Evolutionary conservation across 1,284 basidiomycete species (phyloP).

Genomic region (Schizopora paradoxa): DNA sequence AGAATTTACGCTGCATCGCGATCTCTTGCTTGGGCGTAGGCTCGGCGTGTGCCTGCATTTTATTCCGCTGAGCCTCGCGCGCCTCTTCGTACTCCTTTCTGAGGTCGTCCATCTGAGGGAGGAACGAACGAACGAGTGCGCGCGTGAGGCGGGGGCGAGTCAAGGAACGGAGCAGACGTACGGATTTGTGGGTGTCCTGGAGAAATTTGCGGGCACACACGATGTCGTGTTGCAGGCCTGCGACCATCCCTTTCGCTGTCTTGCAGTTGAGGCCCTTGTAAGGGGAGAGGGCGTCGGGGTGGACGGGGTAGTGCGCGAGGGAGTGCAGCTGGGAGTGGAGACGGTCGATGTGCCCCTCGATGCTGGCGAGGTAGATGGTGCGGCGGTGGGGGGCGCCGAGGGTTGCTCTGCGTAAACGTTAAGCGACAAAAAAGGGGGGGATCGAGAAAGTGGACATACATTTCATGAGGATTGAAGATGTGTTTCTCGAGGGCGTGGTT

Average conservation of each 20-base stretch:
- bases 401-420: constrained; percentile 40
- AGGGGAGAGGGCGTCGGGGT: constrained; percentile 45
- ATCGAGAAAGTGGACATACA: constrained; percentile 38
- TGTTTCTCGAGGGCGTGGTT: constrained; percentile 67
- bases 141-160: background rate
- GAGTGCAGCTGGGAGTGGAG: constrained; percentile 48
- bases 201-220: constrained; percentile 52
- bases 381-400: constrained; percentile 46
- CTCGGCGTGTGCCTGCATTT: background rate
- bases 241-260: constrained; percentile 71
- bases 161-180: constrained; percentile 29
- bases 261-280: constrained; percentile 63
- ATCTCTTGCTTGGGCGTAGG: background rate
- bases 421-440: background rate
- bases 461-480: constrained; percentile 59
- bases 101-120: background rate
- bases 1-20: background rate
- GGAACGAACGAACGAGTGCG: background rate
- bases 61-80: background rate
- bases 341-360: constrained; percentile 50
- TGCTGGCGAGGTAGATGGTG: constrained; percentile 35
- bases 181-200: constrained; percentile 61
- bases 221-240: constrained; percentile 60
- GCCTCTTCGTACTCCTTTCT: background rate
- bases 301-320: constrained; percentile 50